Evolutionary conservation across 345 rosid species (phyloP).

Genomic region (Linum lewisii): DNA sequence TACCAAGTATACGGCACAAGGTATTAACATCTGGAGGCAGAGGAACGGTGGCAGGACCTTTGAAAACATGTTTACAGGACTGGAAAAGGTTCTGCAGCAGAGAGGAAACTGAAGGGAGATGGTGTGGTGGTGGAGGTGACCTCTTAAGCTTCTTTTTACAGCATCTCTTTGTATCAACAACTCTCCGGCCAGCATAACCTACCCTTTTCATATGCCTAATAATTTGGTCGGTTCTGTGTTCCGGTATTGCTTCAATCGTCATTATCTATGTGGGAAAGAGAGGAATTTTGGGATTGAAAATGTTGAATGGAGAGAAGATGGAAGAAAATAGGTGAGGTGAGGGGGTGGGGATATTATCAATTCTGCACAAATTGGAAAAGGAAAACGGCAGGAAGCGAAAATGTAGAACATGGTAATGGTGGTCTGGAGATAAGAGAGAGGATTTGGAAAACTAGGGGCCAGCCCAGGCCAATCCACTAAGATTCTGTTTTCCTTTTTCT

Average conservation of each 20-base stretch:
- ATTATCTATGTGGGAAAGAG: no score
- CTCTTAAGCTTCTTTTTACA: conserved; percentile 8
- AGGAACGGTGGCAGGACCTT: conserved; percentile 50
- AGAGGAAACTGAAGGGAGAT: conserved; percentile 5
- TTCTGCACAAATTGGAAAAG: no score
- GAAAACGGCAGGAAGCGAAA: no score
- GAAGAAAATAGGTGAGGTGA: no score
- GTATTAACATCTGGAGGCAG: conserved; percentile 29
- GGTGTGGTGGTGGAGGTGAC: not conserved
- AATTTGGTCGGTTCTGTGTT: conserved; percentile 21
- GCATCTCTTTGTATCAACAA: conserved; percentile 23
- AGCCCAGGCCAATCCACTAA: no score
- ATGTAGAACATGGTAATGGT: no score
- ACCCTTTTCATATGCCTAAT: conserved; percentile 19
- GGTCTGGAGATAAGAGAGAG: no score
- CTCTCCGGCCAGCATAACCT: conserved; percentile 21
- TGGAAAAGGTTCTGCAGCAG: conserved; percentile 40
- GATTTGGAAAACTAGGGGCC: no score
- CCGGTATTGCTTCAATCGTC: conserved; percentile 29
- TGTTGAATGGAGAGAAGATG: no score
- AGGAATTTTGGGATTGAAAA: no score
- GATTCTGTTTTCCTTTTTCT: no score
- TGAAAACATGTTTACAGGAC: conserved; percentile 39
- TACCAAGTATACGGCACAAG: conserved; percentile 44
- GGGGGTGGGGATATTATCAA: no score